Evolutionary conservation across 192 early-diverging fungal species (phyloP).

Genomic region (Mortierella hygrophila): DNA sequence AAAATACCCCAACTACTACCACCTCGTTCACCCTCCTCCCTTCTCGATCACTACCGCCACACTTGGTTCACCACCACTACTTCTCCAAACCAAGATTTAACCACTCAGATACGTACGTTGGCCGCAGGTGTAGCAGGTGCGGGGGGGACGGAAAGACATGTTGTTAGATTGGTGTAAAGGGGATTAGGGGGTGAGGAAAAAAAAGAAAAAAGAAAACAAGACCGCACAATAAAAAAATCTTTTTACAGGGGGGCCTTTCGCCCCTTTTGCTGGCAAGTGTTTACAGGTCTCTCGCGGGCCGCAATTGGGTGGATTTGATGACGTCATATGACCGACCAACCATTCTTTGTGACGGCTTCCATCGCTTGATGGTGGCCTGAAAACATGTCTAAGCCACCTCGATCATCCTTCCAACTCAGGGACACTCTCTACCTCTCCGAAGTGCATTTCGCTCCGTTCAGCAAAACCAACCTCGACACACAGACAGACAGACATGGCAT

Average conservation of each 20-base stretch:
- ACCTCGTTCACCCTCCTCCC: constrained; percentile 7
- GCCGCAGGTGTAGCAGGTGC: constrained; percentile 57
- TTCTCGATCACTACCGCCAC: constrained; percentile 20
- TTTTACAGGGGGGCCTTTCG: not conserved
- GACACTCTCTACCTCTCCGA: not conserved
- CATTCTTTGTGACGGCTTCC: not conserved
- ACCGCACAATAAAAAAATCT: constrained; percentile 14
- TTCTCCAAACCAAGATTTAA: constrained; percentile 4
- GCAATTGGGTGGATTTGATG: not conserved
- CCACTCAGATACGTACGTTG: constrained; percentile 47
- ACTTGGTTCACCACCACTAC: constrained; percentile 7
- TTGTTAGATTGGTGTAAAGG: constrained; percentile 2
- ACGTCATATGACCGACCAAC: not conserved
- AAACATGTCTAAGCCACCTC: constrained; percentile 19
- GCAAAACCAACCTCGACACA: constrained; percentile 1
- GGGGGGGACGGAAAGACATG: constrained; percentile 53
- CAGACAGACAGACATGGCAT: constrained; percentile 32
- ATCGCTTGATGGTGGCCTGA: not conserved
- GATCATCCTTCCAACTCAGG: constrained; percentile 3
- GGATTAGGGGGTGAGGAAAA: constrained; percentile 14
- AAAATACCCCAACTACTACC: constrained; percentile 6
- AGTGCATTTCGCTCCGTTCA: not conserved
- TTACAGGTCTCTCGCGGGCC: no score
- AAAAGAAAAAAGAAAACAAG: constrained; percentile 25
- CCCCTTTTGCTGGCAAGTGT: not conserved